Evolutionary conservation across 768 basidiomycete species (phyloP), one percentile per base, ranked within the genome.

Genomic region (Amanita jacksonii): DNA sequence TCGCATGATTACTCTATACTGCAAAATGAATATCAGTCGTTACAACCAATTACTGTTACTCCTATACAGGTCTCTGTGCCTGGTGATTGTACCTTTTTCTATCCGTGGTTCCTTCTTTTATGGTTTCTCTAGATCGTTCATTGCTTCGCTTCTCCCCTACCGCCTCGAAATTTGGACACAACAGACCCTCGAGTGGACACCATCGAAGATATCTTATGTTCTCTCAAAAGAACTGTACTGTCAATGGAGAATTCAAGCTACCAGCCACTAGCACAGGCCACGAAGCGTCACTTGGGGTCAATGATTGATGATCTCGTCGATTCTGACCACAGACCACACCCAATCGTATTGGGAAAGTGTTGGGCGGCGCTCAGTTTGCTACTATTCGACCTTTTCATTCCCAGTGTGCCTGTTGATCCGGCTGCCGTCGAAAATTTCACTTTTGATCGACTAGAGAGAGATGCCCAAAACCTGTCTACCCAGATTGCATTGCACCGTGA

Each of bases 401-500:
- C 96, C 0, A 74, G 89, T 57, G 64, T 76, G 1, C 90, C 93
- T 2, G 63, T 97, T 38, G 96, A 99, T 58, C 96, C 96, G 20
- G 79, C 81, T 5, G 79, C 78, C 18, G 72, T 81, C 25, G 69
- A 78, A 43, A 69, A 65, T 40, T 73, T 66, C 38, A 63, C 66
- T 0, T 54, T 55, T 1, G 58, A 65, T 23, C 75, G 79, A 22
- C 67, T 71, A 56, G 54, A 57, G 22, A 54, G 66, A 38, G 68
- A 77, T 43, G 52, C 64, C 24, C 50, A 56, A 1, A 52, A 64
- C 19, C 51, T 86, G 3, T 49, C 55, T 3, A 60, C 62, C 2
- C 77, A 87, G 58, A 56, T 81, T 6, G 41, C 53, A 5, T 64
- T 87, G 5, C 80, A 86, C 50, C 53, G 49, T 13, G 54, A 67